Base-by-base conservation (phyloP, 306 rosid genomes). In the Cicer cuneatum region DNA sequence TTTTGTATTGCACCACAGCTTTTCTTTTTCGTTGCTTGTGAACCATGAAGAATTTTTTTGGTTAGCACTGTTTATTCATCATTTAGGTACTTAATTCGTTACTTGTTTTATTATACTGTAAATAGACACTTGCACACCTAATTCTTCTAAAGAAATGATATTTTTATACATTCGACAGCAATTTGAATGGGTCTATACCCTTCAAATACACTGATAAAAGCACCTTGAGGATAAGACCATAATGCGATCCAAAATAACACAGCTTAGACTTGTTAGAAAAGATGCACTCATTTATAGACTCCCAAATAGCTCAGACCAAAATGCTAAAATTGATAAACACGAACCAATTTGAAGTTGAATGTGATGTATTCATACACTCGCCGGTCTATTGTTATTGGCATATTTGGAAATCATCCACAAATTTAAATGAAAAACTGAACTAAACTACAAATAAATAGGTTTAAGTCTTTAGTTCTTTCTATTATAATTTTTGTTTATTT, bases 1-100 rank as follows among this genome's bases (percentile, higher is more conserved):
- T 51, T 29, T 63, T 43, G 62, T 9, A 45, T 77, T 52, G 41
- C 41, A 47, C 63, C 63, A 13, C 13, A 24, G 8, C 49, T 16
- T 70, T 60, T 39, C 37, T 40, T 38, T 77, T 48, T 78, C n/a
- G 33, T 2, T 6, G 0, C 15, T 4, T 21, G 63, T 69, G 71
- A 13, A 24, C 3, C 61, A 19, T 56, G 11, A 4, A 56, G 7
- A 56, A 16, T 18, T 2, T 56, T 56, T 56, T 19, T 0, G 61
- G 38, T 56, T 9, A 8, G 35, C 60, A 53, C 12, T 8, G n/a
- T 56, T 8, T 56, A 0, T 19, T 19, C 35, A 21, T 21, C 60
- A 18, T 53, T 53, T 10, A 5, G 10, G n/a, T 53, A 54, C 13
- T 18, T 10, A 18, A 14, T n/a, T 49, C 1, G 4, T 54, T 54